phyloP scores from a whole-genome alignment of 345 rosid species.

The Hibiscus syriacus region DNA sequence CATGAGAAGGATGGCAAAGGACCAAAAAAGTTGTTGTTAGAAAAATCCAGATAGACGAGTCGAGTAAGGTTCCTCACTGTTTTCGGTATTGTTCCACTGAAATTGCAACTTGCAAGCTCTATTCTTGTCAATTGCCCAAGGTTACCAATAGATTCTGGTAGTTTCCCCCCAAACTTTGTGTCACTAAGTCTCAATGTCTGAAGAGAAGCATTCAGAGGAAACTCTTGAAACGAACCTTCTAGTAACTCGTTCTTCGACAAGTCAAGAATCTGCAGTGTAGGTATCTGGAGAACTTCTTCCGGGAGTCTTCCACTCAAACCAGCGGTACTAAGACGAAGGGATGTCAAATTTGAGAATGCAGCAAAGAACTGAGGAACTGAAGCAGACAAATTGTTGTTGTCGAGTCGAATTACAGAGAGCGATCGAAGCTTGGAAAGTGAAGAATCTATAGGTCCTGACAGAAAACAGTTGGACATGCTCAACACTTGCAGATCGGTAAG shows the following conservation, averaged over 20 bases:
- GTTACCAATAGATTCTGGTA: constrained; percentile 22
- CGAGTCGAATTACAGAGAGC: constrained; percentile 24
- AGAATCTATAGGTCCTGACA: constrained; percentile 22
- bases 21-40: constrained; percentile 14
- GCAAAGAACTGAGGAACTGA: constrained; percentile 26
- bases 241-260: constrained; percentile 17
- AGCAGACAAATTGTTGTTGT: constrained; percentile 12
- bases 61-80: constrained; percentile 10
- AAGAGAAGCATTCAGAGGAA: constrained; percentile 17
- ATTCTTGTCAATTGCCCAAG: constrained; percentile 12
- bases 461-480: constrained; percentile 32
- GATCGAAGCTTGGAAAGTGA: constrained; percentile 17
- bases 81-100: constrained; percentile 17
- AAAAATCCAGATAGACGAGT: constrained; percentile 24
- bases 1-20: constrained; percentile 21
- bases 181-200: constrained; percentile 14
- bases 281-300: constrained; percentile 13
- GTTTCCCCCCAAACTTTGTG: constrained; percentile 21
- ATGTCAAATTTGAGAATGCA: constrained; percentile 7
- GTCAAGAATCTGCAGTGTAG: constrained; percentile 23
- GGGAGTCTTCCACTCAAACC: constrained; percentile 23
- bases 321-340: not conserved
- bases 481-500: constrained; percentile 25
- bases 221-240: constrained; percentile 8
- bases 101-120: not conserved